Conservation (phyloP, 148 eudicot genomes). For the Oxyria digyna region DNA sequence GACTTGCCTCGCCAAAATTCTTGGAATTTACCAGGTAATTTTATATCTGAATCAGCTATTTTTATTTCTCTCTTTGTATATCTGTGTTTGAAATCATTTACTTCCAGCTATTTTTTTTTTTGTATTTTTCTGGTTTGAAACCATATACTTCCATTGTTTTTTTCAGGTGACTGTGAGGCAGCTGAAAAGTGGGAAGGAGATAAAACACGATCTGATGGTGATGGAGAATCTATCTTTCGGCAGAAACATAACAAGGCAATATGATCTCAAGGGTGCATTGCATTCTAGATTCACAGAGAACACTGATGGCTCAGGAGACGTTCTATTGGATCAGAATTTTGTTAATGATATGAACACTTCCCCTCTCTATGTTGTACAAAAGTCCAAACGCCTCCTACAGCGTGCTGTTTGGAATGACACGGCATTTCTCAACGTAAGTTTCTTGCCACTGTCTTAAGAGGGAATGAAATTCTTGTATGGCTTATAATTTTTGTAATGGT, state of each 20-base stretch:
- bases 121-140: not conserved
- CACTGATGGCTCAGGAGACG: slow-evolving; percentile 66
- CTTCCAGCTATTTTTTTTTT: not conserved
- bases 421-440: slow-evolving; percentile 75
- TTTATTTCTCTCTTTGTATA: no score
- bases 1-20: slow-evolving; percentile 91
- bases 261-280: slow-evolving; percentile 91
- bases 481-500: not conserved
- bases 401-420: slow-evolving; percentile 95
- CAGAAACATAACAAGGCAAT: slow-evolving; percentile 54
- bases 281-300: slow-evolving; percentile 59
- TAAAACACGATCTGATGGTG: slow-evolving; percentile 79
- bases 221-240: slow-evolving; percentile 92
- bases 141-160: not conserved
- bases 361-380: slow-evolving; percentile 66
- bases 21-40: slow-evolving; percentile 88
- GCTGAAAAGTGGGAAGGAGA: slow-evolving; percentile 54
- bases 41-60: not conserved
- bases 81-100: not conserved
- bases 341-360: slow-evolving; percentile 84
- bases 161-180: slow-evolving; percentile 21
- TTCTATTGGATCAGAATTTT: slow-evolving; percentile 85
- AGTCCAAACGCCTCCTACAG: slow-evolving; percentile 60
- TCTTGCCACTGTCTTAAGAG: not conserved
- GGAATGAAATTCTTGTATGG: not conserved